These are phyloP conservation scores for Marasmius tenuissimus DNA, from an alignment of 1,284 basidiomycete species.

Conservation along the genomic window DNA sequence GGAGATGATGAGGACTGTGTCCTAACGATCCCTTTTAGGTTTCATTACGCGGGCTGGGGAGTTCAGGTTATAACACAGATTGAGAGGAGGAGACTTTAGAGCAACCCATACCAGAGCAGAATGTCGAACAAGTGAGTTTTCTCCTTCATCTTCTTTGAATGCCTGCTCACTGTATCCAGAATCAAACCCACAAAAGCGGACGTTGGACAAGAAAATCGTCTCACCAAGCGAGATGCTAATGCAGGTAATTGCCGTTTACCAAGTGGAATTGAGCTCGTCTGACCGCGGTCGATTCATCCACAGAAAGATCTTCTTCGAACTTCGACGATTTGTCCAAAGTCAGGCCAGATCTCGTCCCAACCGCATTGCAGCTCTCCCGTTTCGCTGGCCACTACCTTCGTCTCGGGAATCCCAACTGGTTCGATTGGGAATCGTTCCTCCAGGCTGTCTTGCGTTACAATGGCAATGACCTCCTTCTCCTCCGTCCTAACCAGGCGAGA, in stretches of 20 bases:
- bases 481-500: not conserved
- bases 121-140: not conserved
- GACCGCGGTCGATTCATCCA: not conserved
- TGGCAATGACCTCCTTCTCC: not conserved
- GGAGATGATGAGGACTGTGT: too few species aligned
- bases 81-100: too few species aligned
- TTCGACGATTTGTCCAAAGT: not conserved
- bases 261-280: not conserved
- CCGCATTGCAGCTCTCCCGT: not conserved
- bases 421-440: not conserved
- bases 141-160: not conserved
- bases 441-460: not conserved
- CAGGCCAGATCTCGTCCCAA: not conserved
- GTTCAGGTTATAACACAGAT: too few species aligned
- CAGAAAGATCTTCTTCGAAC: not conserved
- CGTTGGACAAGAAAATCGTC: not conserved
- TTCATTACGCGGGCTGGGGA: too few species aligned
- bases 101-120: not conserved
- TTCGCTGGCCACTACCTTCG: not conserved
- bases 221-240: not conserved
- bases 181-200: not conserved
- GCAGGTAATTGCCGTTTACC: not conserved
- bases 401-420: not conserved
- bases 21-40: too few species aligned
- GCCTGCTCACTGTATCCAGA: not conserved